Evolutionary conservation across 2,329 filamentous ascomycete species (phyloP).

Genomic region (Stachybotrys chlorohalonatus): DNA sequence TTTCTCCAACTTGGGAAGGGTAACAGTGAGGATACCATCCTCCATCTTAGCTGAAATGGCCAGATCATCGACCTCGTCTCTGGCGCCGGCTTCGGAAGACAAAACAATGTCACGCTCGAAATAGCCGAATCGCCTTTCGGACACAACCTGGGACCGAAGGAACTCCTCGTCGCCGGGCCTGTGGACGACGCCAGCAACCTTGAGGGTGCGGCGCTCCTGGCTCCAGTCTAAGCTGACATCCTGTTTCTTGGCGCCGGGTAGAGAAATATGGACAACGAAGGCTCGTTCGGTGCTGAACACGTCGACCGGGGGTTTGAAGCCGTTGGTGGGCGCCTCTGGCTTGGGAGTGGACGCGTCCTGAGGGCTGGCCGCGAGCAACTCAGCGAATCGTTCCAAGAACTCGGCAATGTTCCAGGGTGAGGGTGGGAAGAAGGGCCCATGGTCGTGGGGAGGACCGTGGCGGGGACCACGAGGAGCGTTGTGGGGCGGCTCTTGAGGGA

Average conservation of each 20-base stretch:
- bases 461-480: slow-evolving; percentile 23
- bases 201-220: slow-evolving; percentile 54
- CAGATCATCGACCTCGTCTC: slow-evolving; percentile 55
- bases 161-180: slow-evolving; percentile 63
- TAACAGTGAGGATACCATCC: slow-evolving; percentile 67
- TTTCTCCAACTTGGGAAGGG: slow-evolving; percentile 64
- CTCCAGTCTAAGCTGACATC: slow-evolving; percentile 73
- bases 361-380: no score
- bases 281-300: slow-evolving; percentile 59
- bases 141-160: slow-evolving; percentile 50
- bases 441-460: slow-evolving; percentile 3
- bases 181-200: slow-evolving; percentile 63
- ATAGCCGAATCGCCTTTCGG: slow-evolving; percentile 63
- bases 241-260: slow-evolving; percentile 72
- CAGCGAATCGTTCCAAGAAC: no score
- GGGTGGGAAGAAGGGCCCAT: slow-evolving; percentile 1
- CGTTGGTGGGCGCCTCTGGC: slow-evolving; percentile 23
- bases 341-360: no score
- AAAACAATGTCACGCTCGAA: slow-evolving; percentile 66
- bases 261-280: slow-evolving; percentile 64
- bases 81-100: slow-evolving; percentile 28
- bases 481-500: slow-evolving; percentile 32
- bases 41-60: slow-evolving; percentile 67
- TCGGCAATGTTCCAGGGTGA: no score
- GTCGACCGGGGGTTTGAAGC: slow-evolving; percentile 57